Conservation (phyloP, 1,284 basidiomycete genomes). For the Ustilago bromivora region DNA sequence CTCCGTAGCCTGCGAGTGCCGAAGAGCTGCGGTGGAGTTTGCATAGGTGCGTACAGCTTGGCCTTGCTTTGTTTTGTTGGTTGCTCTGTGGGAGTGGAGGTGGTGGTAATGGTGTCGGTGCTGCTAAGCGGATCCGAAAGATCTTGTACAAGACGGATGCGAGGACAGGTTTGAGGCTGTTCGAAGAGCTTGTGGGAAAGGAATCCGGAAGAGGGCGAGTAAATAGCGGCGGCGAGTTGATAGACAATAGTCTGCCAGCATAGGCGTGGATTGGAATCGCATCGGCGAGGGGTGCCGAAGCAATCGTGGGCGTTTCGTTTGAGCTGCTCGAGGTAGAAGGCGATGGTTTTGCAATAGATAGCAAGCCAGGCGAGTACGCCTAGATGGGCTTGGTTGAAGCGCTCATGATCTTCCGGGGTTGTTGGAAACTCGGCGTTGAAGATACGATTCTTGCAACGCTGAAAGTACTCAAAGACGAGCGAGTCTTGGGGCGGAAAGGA, state of each 20-base stretch:
- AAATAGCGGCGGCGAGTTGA: background rate
- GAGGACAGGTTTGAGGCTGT: background rate
- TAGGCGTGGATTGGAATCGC: background rate
- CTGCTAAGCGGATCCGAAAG: background rate
- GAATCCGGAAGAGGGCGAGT: constrained; percentile 1
- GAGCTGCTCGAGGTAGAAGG: background rate
- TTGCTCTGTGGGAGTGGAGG: background rate
- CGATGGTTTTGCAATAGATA: background rate
- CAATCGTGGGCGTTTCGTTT: background rate
- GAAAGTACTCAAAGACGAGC: background rate
- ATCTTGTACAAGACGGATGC: background rate
- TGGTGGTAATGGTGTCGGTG: background rate
- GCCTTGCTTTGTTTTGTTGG: no score
- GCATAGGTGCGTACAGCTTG: no score
- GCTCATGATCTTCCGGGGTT: background rate
- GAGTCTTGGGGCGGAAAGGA: background rate
- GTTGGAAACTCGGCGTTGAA: background rate
- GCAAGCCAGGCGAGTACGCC: background rate
- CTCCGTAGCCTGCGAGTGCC: background rate
- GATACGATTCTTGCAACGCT: no score
- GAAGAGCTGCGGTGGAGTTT: background rate
- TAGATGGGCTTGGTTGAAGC: background rate
- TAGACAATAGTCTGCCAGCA: background rate
- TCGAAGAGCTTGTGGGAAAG: background rate
- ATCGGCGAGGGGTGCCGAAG: background rate